Conservation (phyloP, 768 basidiomycete species). For the Pulveroboletus frians region DNA sequence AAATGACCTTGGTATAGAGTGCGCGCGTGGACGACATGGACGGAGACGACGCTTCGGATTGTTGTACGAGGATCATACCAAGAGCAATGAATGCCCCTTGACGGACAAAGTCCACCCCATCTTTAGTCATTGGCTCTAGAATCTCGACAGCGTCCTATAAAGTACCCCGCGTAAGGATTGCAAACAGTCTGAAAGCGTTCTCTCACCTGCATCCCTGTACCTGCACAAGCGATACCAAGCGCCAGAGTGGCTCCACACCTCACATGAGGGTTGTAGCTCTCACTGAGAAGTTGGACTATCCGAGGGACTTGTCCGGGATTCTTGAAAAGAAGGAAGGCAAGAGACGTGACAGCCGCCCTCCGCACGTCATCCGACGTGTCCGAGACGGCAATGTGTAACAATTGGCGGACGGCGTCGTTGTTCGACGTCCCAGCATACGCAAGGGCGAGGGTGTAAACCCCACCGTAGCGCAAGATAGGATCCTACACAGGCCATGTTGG, state of each 20-base stretch:
- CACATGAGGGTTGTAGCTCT: slow-evolving; percentile 99
- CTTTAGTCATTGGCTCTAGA: slow-evolving; percentile 96
- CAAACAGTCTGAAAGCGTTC: not conserved
- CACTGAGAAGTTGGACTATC: slow-evolving; percentile 92
- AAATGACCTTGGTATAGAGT: slow-evolving; percentile 84
- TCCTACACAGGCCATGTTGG: slow-evolving; percentile 50
- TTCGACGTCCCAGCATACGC: slow-evolving; percentile 96
- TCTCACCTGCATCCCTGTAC: slow-evolving; percentile 86
- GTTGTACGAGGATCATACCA: slow-evolving; percentile 95
- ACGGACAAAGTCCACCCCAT: slow-evolving; percentile 96
- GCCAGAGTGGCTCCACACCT: slow-evolving; percentile 95
- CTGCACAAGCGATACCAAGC: slow-evolving; percentile 94
- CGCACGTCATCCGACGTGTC: slow-evolving; percentile 98
- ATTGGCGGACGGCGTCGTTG: slow-evolving; percentile 85
- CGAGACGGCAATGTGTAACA: slow-evolving; percentile 95
- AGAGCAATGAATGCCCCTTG: slow-evolving; percentile 95
- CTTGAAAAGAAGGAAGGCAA: slow-evolving; percentile 96
- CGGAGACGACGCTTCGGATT: slow-evolving; percentile 85
- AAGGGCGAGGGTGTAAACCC: slow-evolving; percentile 92
- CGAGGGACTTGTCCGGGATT: slow-evolving; percentile 94
- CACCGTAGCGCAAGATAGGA: slow-evolving; percentile 94
- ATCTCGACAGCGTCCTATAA: slow-evolving; percentile 90
- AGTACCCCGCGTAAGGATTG: not conserved
- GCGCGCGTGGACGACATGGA: slow-evolving; percentile 75
- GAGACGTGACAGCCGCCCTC: slow-evolving; percentile 90